Evolutionary conservation across 1,284 basidiomycete species (phyloP), one percentile per base, ranked within the genome.

Genomic region (Puccinia sorghi): DNA sequence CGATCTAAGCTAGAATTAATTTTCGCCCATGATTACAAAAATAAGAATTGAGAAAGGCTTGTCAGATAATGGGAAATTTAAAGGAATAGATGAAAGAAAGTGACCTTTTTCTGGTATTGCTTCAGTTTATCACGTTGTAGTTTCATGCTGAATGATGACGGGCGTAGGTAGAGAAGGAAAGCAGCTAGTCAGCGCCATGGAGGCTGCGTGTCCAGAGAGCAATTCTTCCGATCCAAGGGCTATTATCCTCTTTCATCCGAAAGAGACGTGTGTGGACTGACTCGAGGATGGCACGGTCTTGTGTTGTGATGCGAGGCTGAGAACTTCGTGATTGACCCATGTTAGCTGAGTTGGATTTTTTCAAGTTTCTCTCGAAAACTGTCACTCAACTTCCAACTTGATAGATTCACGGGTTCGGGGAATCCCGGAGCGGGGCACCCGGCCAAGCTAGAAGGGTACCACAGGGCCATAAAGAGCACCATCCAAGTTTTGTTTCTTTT

Each of bases 271-370:
- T 25, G 27, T 46, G 37, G 13, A 56, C 70, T 72, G 5, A 97
- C 95, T 97, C 94, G 79, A 98, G 88, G 73, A 98, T 91, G 54
- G 95, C 95, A 80, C 91, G 89, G 85, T 99, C 96, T 84, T 97
- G 95, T 54, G 90, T 87, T 9, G 96, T 98, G 82, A 99, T 90
- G 87, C 54, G 48, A 22, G 46, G 3, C 20, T 69, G 66, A 32
- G 66, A 69, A n/a, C 66, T 69, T 20, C 46, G 46, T 32, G 13
- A 27, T 54, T 50, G 66, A 20, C 66, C 66, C 66, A 69, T 69
- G 8, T 48, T 69, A 2, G 32, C 32, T 32, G 32, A 32, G 32
- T 32, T 32, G 4, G 32, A 32, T 32, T 32, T 32, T 32, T 32
- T 2, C 1, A 32, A 32, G 4, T 2, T 32, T 32, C 32, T n/a